These are phyloP conservation scores for Aspergillus alliaceus DNA, from an alignment of 2,329 filamentous ascomycete genomes.

Conservation along the genomic window DNA sequence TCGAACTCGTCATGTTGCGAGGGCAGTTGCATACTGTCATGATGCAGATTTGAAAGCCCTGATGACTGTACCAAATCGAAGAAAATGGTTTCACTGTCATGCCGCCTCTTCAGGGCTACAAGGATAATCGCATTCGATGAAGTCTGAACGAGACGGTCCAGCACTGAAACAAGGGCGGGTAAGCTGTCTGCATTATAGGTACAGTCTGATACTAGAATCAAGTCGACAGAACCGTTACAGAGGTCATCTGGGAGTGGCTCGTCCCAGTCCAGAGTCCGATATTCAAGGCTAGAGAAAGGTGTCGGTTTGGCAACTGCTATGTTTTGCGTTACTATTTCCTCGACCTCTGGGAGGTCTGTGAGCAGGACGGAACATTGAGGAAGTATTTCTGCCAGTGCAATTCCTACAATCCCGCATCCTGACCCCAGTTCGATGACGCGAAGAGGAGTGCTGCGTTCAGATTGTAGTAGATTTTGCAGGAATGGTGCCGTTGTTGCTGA, in stretches of 20 bases:
- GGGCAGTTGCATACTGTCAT: conserved; percentile 37
- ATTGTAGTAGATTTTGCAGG: conserved; percentile 35
- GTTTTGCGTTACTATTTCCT: conserved; percentile 61
- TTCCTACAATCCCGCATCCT: conserved; percentile 68
- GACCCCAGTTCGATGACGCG: conserved; percentile 65
- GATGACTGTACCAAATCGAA: conserved; percentile 58
- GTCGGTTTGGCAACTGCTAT: conserved; percentile 46
- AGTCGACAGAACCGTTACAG: conserved; percentile 46
- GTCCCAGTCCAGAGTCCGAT: conserved; percentile 65
- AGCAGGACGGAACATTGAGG: conserved; percentile 56
- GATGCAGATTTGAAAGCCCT: conserved; percentile 34
- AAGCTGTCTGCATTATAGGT: conserved; percentile 71
- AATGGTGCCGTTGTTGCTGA: conserved; percentile 20
- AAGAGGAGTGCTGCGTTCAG: conserved; percentile 34
- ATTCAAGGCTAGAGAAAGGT: conserved; percentile 45
- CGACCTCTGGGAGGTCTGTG: conserved; percentile 66
- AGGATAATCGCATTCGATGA: conserved; percentile 55
- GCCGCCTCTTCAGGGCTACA: conserved; percentile 66
- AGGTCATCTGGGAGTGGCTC: conserved; percentile 47
- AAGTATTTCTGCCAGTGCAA: conserved; percentile 59
- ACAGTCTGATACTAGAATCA: conserved; percentile 69
- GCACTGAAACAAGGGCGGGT: conserved; percentile 60
- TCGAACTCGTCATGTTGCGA: conserved; percentile 36
- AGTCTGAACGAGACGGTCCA: conserved; percentile 48
- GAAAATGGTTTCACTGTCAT: conserved; percentile 66